phyloP scores from a whole-genome alignment of 371 early-diverging fungal species.

The Nematocida parisii region DNA sequence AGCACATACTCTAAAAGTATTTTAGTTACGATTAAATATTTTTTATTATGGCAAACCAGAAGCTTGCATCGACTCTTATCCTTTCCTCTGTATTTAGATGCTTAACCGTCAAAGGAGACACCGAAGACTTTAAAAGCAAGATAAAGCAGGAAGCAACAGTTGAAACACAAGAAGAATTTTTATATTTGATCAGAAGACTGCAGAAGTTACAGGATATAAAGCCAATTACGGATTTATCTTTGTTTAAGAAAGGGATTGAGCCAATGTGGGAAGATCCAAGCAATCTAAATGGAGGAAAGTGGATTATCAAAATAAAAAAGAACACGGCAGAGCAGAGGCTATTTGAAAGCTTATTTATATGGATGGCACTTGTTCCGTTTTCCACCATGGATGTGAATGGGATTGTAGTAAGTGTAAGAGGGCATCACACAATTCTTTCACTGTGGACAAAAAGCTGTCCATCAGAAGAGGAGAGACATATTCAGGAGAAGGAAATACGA shows the following conservation, averaged over 20 bases:
- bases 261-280: conserved; percentile 92
- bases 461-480: conserved; percentile 19
- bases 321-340: conserved; percentile 79
- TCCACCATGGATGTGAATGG: conserved; percentile 66
- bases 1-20: neutral
- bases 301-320: conserved; percentile 88
- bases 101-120: neutral
- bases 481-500: conserved; percentile 64
- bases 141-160: conserved; percentile 47
- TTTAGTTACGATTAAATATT: conserved; percentile 11
- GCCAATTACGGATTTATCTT: conserved; percentile 82
- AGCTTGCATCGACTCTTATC: conserved; percentile 10
- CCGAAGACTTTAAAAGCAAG: conserved; percentile 45
- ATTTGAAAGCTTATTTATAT: conserved; percentile 70
- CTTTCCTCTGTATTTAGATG: conserved; percentile 37
- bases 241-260: conserved; percentile 86
- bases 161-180: conserved; percentile 29
- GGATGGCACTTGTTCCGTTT: conserved; percentile 58
- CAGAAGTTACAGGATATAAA: conserved; percentile 76
- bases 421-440: conserved; percentile 61
- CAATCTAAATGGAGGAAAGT: conserved; percentile 87
- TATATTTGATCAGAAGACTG: conserved; percentile 34
- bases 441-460: conserved; percentile 67
- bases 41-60: conserved; percentile 14
- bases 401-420: conserved; percentile 65